Base-by-base conservation (phyloP, 2,329 filamentous ascomycete genomes). In the Incumbomyces lentus region DNA sequence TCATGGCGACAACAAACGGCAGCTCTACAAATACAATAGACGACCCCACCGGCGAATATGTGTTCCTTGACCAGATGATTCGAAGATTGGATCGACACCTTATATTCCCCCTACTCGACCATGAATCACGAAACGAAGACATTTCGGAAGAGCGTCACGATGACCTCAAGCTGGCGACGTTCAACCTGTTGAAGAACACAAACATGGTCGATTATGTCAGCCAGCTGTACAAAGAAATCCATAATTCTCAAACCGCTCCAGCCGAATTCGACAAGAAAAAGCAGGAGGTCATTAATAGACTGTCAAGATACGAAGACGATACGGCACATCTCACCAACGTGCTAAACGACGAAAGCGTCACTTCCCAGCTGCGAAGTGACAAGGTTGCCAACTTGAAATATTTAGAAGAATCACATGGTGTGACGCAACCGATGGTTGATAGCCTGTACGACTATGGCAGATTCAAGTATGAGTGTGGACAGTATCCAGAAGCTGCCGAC, bases 181-280 rank as follows among this genome's bases (percentile, higher is more conserved):
- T 90, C 67, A 83, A 90, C 70, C 81, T 98, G 49, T 80, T 98
- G 58, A 90, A 94, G 73, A 82, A 88, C 67, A 96, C 92, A 62
- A 95, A 96, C 75, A 98, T 98, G 92, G 92, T 84, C 61, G 92
- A 98, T 69, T 98, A 94, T 66, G 86, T 96, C 46, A 89, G 89
- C 62, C 85, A 83, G 61, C 73, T 98, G 57, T 87, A 94, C 75
- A 84, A 85, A 65, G 85, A 95, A 62, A 79, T 98, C 56, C 81
- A 96, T 72, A 76, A 82, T 59, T 78, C 87, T 54, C 75, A 84
- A 50, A 77, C 86, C 52, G 72, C 84, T 46, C 89, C 92, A 42
- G 76, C 83, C 53, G 88, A 95, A 68, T 96, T 89, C 67, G 78
- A 81, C 59, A 81, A 84, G 67, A 93, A 92, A 81, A 78, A 87